These are phyloP conservation scores for Theobroma grandiflorum DNA, from an alignment of 441 rosid genomes.

Conservation along the genomic window DNA sequence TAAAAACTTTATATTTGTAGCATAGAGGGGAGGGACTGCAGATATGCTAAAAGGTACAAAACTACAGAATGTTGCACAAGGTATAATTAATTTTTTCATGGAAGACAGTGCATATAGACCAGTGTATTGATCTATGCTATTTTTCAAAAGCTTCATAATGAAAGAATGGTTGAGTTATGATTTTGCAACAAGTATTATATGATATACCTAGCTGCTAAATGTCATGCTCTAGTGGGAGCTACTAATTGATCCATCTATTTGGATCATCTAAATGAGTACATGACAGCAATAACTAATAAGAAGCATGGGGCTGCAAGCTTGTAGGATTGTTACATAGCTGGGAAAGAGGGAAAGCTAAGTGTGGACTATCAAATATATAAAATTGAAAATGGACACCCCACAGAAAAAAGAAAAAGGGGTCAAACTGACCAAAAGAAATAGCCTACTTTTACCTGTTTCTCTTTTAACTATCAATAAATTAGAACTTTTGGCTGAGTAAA, in stretches of 20 bases:
- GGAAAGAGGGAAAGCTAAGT: background rate
- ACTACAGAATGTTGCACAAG: background rate
- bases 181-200: background rate
- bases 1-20: background rate
- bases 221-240: background rate
- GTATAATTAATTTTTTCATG: no score
- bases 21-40: background rate
- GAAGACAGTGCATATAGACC: background rate
- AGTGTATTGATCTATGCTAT: background rate
- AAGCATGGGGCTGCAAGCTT: background rate
- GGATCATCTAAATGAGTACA: background rate
- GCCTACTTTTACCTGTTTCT: no score
- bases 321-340: background rate
- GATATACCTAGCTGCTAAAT: background rate
- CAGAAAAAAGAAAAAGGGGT: background rate
- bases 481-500: no score
- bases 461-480: no score
- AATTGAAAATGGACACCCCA: background rate
- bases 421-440: background rate
- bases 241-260: background rate
- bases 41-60: background rate
- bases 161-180: background rate
- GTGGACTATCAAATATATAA: no score
- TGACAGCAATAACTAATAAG: background rate
- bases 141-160: background rate